A percentile compares a stretch with the other conserved stretches of the same genome.
These are phyloP conservation scores for Astrephomene gubernaculifera DNA, from an alignment of 139 green algal genomes.

Conservation along the genomic window DNA sequence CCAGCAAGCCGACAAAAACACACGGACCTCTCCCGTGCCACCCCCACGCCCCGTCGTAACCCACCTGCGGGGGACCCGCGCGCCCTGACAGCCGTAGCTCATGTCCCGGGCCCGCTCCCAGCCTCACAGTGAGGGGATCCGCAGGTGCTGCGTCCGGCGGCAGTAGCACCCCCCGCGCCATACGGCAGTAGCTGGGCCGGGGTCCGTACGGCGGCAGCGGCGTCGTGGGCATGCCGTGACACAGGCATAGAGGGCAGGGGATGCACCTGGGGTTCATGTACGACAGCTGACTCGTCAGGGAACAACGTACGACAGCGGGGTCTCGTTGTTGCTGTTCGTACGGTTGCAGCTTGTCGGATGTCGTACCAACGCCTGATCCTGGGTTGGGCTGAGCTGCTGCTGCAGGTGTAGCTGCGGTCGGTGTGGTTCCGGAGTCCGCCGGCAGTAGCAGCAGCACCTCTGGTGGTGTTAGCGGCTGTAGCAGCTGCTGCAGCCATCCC, in stretches of 20 bases:
- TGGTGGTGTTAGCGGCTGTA: not conserved
- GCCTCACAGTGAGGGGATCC: slow-evolving; percentile 14
- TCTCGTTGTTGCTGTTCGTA: too few relatives aligned
- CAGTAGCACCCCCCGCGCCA: not conserved
- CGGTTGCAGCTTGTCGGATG: too few relatives aligned
- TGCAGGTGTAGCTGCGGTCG: too few relatives aligned
- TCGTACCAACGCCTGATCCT: too few relatives aligned
- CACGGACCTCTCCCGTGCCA: too few relatives aligned
- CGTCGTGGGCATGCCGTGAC: slow-evolving; percentile 32
- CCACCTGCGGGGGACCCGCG: not conserved
- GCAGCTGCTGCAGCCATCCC: not conserved
- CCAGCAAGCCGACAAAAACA: not conserved
- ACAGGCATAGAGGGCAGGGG: slow-evolving; percentile 13
- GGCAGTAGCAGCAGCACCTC: slow-evolving; percentile 17
- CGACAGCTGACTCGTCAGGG: slow-evolving; percentile 18
- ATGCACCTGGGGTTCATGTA: not conserved
- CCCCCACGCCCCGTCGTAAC: not conserved
- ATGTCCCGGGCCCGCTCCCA: not conserved
- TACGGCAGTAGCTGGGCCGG: slow-evolving; percentile 19
- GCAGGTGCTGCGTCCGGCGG: not conserved
- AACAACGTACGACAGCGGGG: not conserved
- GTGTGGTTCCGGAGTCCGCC: too few relatives aligned
- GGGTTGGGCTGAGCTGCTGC: too few relatives aligned
- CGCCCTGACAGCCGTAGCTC: slow-evolving; percentile 33
- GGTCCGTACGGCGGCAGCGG: not conserved